Percentiles rank a stretch among this genome's conserved stretches.
phyloP scores from a whole-genome alignment of 441 rosid genomes.

The Pelargonium cotyledonis region DNA sequence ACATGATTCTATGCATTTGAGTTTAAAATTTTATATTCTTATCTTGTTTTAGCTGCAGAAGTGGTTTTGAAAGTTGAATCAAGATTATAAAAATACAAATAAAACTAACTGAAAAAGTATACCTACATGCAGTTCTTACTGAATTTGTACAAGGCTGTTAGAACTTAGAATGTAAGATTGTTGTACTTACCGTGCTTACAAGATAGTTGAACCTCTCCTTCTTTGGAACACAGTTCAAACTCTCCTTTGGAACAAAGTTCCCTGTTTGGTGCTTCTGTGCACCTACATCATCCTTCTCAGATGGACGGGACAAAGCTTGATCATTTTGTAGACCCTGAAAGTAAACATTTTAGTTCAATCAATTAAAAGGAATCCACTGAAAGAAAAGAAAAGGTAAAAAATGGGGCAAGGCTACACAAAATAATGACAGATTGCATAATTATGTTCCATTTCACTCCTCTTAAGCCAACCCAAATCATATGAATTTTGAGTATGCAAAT shows the following conservation, averaged over 20 bases:
- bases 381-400: neutral
- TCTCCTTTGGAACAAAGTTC: constrained; percentile 68
- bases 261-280: constrained; percentile 43
- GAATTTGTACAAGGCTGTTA: neutral
- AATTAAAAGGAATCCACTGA: neutral
- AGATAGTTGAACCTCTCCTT: constrained; percentile 59
- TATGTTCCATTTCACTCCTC: neutral
- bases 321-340: constrained; percentile 28
- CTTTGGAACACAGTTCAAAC: constrained; percentile 51
- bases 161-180: neutral
- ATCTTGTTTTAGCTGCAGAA: constrained; percentile 13
- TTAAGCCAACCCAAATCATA: neutral
- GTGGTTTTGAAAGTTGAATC: constrained; percentile 5
- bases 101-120: constrained; percentile 10
- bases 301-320: constrained; percentile 19
- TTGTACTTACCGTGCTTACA: constrained; percentile 51
- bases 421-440: neutral
- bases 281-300: constrained; percentile 26
- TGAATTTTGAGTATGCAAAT: neutral
- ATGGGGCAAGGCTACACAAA: neutral
- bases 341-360: neutral
- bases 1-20: neutral
- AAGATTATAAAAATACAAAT: neutral
- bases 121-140: constrained; percentile 6
- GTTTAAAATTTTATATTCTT: neutral